Conservation (phyloP, 2,329 filamentous ascomycete genomes). For the Lachnellula hyalina region DNA sequence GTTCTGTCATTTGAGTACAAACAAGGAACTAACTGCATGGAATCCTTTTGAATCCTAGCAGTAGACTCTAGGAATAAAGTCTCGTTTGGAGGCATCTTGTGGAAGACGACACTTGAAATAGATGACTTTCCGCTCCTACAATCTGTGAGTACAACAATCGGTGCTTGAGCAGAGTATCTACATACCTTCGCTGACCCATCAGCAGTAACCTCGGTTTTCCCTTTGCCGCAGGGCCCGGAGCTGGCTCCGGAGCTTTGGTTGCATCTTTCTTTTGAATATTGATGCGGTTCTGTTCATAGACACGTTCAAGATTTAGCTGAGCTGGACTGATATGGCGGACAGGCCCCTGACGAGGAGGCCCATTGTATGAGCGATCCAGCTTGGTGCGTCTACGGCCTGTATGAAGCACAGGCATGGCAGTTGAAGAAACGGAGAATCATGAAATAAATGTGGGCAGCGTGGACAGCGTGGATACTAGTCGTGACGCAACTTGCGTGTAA, state of each 20-base stretch:
- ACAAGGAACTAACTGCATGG: slow-evolving; percentile 69
- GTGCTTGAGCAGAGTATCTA: not conserved
- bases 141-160: slow-evolving; percentile 14
- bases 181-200: slow-evolving; percentile 91
- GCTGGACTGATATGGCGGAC: slow-evolving; percentile 48
- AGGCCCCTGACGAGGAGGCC: slow-evolving; percentile 30
- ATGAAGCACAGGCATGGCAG: slow-evolving; percentile 25
- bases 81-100: slow-evolving; percentile 93
- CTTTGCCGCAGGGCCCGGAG: slow-evolving; percentile 45
- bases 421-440: slow-evolving; percentile 4
- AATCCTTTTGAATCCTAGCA: slow-evolving; percentile 87
- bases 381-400: slow-evolving; percentile 28
- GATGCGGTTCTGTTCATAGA: slow-evolving; percentile 56
- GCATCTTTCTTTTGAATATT: slow-evolving; percentile 42
- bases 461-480: not conserved
- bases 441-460: not conserved
- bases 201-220: slow-evolving; percentile 78
- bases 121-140: slow-evolving; percentile 93
- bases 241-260: slow-evolving; percentile 43
- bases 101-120: slow-evolving; percentile 98
- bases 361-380: slow-evolving; percentile 27
- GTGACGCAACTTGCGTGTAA: slow-evolving; percentile 22
- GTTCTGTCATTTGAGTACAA: not conserved
- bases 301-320: slow-evolving; percentile 57
- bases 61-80: slow-evolving; percentile 95